Evolutionary conservation across 306 rosid species (phyloP), one percentile per base, ranked within the genome.

Genomic region (Cucurbita argyrosperma): DNA sequence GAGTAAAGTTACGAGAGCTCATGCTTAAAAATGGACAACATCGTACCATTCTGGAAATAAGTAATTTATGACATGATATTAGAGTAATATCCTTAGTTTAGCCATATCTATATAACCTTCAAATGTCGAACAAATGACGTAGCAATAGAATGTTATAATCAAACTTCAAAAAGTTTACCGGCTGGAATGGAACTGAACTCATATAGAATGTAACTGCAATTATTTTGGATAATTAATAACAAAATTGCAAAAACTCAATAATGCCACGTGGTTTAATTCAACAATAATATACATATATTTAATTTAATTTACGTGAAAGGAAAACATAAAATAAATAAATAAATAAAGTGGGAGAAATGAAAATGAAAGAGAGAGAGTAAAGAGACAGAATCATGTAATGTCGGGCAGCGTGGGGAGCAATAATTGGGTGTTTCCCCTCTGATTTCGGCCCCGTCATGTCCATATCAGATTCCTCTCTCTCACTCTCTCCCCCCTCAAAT

Each of bases 351-450:
- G 6, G 4, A 15, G 39, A 57, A 4, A 57, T 50, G 52, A 57
- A 59, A 37, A 26, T 23, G 65, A 59, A 37, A 59, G 65, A 30
- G 16, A 59, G 55, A 21, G 55, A 46, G 26, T 9, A 30, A 5
- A 23, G 52, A 42, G 21, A 87, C 96, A 88, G 87, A 79, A 92
- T 88, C 64, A 90, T 90, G 81, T 79, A 7, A 77, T 88, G 98
- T 92, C 91, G 89, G 91, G 78, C 88, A 88, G 91, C 93, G 91
- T 90, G 96, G 96, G 93, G 87, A 50, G 86, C 89, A 92, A 87
- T 90, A 62, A 90, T 92, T 92, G 96, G 96, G 78, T 77, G 79
- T 69, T 49, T 67, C 56, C 80, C 81, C 98, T 87, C 91, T 40
- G 43, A 40, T 40, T 40, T 40, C 43, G 43, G 43, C 86, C 83